phyloP scores from a whole-genome alignment of 2,329 filamentous ascomycete species.

The Aureobasidium musti region DNA sequence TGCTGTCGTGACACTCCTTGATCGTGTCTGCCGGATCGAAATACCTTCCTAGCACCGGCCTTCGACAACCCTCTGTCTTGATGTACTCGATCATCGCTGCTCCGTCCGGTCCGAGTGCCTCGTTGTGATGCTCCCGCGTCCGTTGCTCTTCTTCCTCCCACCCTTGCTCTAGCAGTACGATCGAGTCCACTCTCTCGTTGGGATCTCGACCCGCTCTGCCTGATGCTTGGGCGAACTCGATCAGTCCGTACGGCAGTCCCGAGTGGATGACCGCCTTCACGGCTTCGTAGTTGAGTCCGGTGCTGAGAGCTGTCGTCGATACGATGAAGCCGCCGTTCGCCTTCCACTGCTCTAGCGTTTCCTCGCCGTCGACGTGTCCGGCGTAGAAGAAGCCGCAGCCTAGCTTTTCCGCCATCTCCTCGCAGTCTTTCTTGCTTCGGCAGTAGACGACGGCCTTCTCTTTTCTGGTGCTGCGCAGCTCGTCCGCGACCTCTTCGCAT shows the following conservation, averaged over 20 bases:
- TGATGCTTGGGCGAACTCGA: constrained; percentile 32
- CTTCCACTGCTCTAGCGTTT: constrained; percentile 29
- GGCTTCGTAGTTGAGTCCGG: constrained; percentile 29
- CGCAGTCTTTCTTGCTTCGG: constrained; percentile 31
- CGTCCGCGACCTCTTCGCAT: neutral
- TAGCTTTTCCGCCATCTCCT: constrained; percentile 31
- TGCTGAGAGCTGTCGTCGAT: no score
- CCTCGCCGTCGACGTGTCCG: constrained; percentile 21
- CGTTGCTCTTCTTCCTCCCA: constrained; percentile 1
- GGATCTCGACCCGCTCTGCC: constrained; percentile 26
- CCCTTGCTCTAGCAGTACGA: no score
- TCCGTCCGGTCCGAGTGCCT: constrained; percentile 6
- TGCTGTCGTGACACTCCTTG: neutral
- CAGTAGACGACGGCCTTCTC: constrained; percentile 32
- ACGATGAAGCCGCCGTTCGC: constrained; percentile 23
- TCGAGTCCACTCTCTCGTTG: no score
- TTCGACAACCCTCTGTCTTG: constrained; percentile 6
- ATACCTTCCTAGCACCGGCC: constrained; percentile 16
- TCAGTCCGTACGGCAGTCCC: constrained; percentile 24
- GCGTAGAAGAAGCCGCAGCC: no score
- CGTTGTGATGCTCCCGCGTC: neutral
- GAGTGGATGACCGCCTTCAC: constrained; percentile 29
- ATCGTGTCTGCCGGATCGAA: neutral
- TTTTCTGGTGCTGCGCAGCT: neutral
- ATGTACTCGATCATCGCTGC: constrained; percentile 11